Percentiles rank a stretch among this genome's conserved stretches.
These are phyloP conservation scores for Ustilago xerochloae DNA, from an alignment of 1,284 basidiomycete genomes.

Conservation along the genomic window DNA sequence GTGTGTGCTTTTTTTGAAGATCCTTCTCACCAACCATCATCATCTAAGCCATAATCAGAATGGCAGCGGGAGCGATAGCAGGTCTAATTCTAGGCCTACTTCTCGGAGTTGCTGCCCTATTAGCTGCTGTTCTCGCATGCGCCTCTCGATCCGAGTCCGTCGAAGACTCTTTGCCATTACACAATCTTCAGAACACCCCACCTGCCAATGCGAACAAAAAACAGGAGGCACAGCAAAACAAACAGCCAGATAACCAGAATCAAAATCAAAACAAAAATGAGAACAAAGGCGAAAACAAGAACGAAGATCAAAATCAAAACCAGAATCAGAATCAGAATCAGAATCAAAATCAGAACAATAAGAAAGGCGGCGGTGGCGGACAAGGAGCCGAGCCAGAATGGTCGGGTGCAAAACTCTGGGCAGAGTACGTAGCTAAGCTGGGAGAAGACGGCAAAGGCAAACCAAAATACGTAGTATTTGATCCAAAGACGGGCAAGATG, in stretches of 20 bases:
- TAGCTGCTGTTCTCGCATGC: constrained; percentile 27
- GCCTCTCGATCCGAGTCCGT: constrained; percentile 25
- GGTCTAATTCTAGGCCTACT: constrained; percentile 30
- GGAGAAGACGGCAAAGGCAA: not conserved
- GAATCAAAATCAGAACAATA: constrained; percentile 2
- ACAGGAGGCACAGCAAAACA: not conserved
- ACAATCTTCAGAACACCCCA: constrained; percentile 3
- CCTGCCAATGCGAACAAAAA: not conserved
- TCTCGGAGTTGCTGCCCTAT: constrained; percentile 18
- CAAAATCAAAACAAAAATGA: not conserved
- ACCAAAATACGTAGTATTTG: constrained; percentile 35
- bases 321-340: not conserved
- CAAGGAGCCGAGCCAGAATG: constrained; percentile 9
- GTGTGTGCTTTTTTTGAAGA: not conserved
- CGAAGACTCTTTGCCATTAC: constrained; percentile 13
- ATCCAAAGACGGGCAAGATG: constrained; percentile 28
- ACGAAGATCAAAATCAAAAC: not conserved
- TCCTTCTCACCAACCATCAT: not conserved
- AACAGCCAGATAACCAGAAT: not conserved
- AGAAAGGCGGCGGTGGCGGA: not conserved
- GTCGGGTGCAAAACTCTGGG: constrained; percentile 29
- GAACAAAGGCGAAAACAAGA: constrained; percentile 3
- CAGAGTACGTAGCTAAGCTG: constrained; percentile 18
- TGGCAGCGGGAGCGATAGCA: constrained; percentile 32
- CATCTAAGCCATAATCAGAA: not conserved